A percentile compares a stretch with the other conserved stretches of the same genome.
Conservation (phyloP, 306 rosid genomes). For the Myrica gale region DNA sequence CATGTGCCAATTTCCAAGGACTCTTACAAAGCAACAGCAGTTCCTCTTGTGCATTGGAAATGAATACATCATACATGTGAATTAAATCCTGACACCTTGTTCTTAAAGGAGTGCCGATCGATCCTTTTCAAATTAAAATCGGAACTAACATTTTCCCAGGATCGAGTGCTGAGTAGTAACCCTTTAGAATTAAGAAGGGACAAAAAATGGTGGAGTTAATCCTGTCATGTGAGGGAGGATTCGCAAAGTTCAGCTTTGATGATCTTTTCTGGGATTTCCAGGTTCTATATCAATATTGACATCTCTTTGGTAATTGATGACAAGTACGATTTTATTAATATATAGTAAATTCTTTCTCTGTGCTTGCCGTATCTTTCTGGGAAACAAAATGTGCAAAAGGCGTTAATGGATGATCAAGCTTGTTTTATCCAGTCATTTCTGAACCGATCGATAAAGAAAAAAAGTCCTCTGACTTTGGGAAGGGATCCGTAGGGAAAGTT, state of each 20-base stretch:
- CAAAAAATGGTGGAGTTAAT: constrained; percentile 30
- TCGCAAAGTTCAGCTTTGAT: constrained; percentile 24
- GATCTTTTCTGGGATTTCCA: neutral
- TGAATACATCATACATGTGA: neutral
- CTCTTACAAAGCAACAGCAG: neutral
- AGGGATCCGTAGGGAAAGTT: constrained; percentile 23
- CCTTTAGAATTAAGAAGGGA: constrained; percentile 21
- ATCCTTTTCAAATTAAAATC: neutral
- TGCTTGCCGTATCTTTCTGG: constrained; percentile 21
- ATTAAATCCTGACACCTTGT: neutral
- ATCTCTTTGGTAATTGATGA: too few species aligned
- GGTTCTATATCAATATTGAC: too few species aligned
- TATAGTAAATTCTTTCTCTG: too few species aligned
- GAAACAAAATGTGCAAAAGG: constrained; percentile 19
- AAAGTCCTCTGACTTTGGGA: constrained; percentile 33
- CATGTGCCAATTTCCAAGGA: constrained; percentile 6
- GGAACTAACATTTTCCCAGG: neutral
- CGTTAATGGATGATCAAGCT: constrained; percentile 36
- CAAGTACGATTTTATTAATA: too few species aligned
- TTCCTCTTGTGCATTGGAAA: neutral
- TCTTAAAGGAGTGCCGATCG: neutral
- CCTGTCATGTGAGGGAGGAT: constrained; percentile 37
- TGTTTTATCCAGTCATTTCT: constrained; percentile 40
- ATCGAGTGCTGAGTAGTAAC: neutral
- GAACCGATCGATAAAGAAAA: constrained; percentile 37